phyloP scores from a whole-genome alignment of 306 rosid genomes.

The Citrullus colocynthis region DNA sequence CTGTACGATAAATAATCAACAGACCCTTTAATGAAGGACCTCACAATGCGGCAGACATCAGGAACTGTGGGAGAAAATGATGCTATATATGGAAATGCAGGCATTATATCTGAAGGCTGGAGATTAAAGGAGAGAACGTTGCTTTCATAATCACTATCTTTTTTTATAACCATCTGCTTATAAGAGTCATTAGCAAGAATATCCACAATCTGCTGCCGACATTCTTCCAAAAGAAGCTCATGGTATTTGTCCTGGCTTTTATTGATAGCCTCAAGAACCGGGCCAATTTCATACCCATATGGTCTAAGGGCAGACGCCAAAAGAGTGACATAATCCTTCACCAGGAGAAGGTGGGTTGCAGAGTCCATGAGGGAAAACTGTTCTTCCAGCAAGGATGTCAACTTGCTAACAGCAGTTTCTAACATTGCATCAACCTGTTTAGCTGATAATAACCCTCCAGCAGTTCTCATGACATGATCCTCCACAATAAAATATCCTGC shows the following conservation, averaged over 20 bases:
- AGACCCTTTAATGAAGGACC: constrained; percentile 75
- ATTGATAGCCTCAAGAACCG: constrained; percentile 57
- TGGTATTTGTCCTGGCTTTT: constrained; percentile 54
- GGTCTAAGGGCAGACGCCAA: constrained; percentile 57
- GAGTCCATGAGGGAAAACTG: constrained; percentile 72
- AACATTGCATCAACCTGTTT: constrained; percentile 81
- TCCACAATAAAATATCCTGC: constrained; percentile 90
- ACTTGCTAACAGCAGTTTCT: constrained; percentile 58
- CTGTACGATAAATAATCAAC: constrained; percentile 74
- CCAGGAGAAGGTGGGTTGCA: constrained; percentile 67
- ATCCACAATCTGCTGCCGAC: constrained; percentile 35
- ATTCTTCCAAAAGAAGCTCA: constrained; percentile 60
- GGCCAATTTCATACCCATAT: constrained; percentile 70
- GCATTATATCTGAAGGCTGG: constrained; percentile 65
- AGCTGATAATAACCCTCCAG: constrained; percentile 49
- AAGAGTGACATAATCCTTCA: constrained; percentile 91
- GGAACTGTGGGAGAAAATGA: constrained; percentile 90
- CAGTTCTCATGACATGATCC: constrained; percentile 77
- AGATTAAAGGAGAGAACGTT: constrained; percentile 54
- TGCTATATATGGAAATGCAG: constrained; percentile 85
- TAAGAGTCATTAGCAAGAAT: constrained; percentile 54
- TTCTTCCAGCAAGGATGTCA: constrained; percentile 48
- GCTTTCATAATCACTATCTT: constrained; percentile 60
- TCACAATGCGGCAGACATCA: constrained; percentile 56
- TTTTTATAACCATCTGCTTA: constrained; percentile 82